Percentiles rank a stretch among this genome's conserved stretches.
phyloP scores from a whole-genome alignment of 345 rosid species.

The Euphorbia tirucalli region DNA sequence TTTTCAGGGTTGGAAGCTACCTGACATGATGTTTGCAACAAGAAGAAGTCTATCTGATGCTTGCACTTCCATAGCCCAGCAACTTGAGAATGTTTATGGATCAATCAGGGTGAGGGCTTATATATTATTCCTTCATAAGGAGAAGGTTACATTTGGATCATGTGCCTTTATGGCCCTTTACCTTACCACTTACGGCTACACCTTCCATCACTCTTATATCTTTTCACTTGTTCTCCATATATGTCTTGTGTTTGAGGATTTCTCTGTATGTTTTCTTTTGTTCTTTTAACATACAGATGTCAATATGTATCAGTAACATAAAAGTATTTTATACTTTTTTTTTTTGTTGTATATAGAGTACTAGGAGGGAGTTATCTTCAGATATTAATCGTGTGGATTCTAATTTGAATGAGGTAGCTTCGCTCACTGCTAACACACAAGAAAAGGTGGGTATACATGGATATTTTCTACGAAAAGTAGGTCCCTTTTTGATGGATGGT shows the following conservation, averaged over 20 bases:
- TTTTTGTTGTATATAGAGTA: conserved; percentile 39
- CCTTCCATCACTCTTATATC: not conserved
- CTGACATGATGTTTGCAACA: conserved; percentile 94
- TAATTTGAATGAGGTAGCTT: conserved; percentile 50
- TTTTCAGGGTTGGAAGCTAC: conserved; percentile 88
- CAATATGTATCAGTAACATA: not conserved
- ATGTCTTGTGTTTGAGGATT: not conserved
- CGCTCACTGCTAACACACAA: conserved; percentile 52
- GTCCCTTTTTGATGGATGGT: conserved; percentile 5
- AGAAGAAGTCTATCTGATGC: conserved; percentile 87
- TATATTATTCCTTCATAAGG: not conserved
- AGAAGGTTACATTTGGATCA: not conserved
- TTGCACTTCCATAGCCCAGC: conserved; percentile 63
- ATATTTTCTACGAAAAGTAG: conserved; percentile 1
- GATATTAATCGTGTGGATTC: conserved; percentile 51
- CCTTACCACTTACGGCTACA: not conserved
- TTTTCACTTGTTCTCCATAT: not conserved
- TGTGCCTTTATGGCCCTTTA: not conserved
- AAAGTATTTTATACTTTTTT: not conserved
- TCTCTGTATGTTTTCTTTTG: not conserved
- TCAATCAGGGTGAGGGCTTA: conserved; percentile 57
- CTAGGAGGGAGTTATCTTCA: conserved; percentile 61
- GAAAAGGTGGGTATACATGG: conserved; percentile 49
- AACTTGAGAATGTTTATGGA: conserved; percentile 69
- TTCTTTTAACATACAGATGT: not conserved